These are phyloP conservation scores for Ceratocystis huliohia DNA, from an alignment of 2,329 filamentous ascomycete species.

Conservation along the genomic window DNA sequence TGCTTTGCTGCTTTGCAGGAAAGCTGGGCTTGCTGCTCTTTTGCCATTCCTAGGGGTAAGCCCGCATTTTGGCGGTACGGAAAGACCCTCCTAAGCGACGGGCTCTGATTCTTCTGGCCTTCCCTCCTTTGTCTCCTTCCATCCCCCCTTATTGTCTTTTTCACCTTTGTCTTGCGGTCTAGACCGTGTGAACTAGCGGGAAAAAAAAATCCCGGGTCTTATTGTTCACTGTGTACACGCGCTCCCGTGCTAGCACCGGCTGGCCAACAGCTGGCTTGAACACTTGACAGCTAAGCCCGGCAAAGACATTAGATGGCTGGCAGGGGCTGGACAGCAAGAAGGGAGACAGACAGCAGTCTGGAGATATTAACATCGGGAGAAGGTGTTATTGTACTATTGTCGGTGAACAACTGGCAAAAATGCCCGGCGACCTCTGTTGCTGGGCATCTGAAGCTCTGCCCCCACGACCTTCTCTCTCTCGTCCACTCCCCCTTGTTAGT, in stretches of 20 bases:
- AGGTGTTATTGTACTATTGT: not conserved
- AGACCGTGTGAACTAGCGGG: not conserved
- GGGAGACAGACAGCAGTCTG: not conserved
- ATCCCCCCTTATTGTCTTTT: not conserved
- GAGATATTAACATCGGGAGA: not conserved
- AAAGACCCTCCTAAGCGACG: not conserved
- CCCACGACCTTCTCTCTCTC: no score
- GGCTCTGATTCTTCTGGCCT: not conserved
- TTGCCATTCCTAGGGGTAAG: not conserved
- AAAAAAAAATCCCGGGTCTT: not conserved
- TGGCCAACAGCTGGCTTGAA: not conserved
- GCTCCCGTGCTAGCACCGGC: not conserved
- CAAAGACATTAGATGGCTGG: not conserved
- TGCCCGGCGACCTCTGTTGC: not conserved
- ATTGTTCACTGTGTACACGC: not conserved
- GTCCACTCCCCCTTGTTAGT: not conserved
- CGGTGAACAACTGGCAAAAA: not conserved
- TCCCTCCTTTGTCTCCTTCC: no score
- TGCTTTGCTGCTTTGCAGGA: no score
- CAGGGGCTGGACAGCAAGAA: no score
- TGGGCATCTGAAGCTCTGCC: not conserved
- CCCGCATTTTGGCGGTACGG: conserved; percentile 1
- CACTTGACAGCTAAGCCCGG: not conserved
- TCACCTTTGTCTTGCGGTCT: conserved; percentile 8
- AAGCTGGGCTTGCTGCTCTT: conserved; percentile 4